phyloP scores from a whole-genome alignment of 2,329 filamentous ascomycete genomes.

The Aspergillus sergii region DNA sequence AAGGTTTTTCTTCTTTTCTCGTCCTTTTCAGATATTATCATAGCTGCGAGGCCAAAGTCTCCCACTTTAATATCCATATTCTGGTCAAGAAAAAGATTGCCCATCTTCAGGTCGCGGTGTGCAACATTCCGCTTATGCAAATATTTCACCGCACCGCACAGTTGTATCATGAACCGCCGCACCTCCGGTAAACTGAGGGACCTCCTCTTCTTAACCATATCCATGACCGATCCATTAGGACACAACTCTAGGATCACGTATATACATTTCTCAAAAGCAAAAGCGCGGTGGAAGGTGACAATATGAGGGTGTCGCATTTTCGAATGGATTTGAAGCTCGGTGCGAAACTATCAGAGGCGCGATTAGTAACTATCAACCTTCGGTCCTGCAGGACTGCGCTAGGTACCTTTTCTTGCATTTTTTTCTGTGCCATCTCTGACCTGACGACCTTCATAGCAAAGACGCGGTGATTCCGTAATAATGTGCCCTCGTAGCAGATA shows the following conservation, averaged over 20 bases:
- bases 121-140: slow-evolving; percentile 96
- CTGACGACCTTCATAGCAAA: slow-evolving; percentile 56
- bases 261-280: slow-evolving; percentile 84
- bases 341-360: slow-evolving; percentile 59
- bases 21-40: slow-evolving; percentile 90
- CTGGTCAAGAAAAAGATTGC: slow-evolving; percentile 92
- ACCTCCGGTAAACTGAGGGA: slow-evolving; percentile 93
- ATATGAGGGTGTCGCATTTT: slow-evolving; percentile 97
- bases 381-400: background rate
- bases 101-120: slow-evolving; percentile 95
- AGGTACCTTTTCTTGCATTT: slow-evolving; percentile 55
- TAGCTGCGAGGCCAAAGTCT: slow-evolving; percentile 91
- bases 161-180: slow-evolving; percentile 89
- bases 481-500: slow-evolving; percentile 52
- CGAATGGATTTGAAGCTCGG: slow-evolving; percentile 94
- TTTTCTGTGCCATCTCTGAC: slow-evolving; percentile 53
- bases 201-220: slow-evolving; percentile 92
- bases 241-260: slow-evolving; percentile 95
- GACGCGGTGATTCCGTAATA: slow-evolving; percentile 46
- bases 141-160: slow-evolving; percentile 96
- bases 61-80: slow-evolving; percentile 98
- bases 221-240: slow-evolving; percentile 93
- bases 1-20: slow-evolving; percentile 83
- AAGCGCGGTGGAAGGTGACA: slow-evolving; percentile 91
- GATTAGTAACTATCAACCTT: slow-evolving; percentile 11